Evolutionary conservation across 1,284 basidiomycete genomes (phyloP).

Genomic region (Bothia castanella): DNA sequence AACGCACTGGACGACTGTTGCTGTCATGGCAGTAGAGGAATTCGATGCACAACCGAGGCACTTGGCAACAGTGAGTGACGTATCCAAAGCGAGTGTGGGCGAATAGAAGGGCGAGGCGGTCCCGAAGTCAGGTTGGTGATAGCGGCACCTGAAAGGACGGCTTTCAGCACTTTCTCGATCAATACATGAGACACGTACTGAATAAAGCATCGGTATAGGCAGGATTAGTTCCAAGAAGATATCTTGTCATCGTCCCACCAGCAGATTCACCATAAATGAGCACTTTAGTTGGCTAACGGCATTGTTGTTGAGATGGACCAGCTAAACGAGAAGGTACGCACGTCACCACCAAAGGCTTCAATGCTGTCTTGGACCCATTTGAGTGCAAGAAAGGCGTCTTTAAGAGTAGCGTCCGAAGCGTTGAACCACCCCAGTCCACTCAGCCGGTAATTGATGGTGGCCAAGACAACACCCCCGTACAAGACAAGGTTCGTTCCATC

Average conservation of each 20-base stretch:
- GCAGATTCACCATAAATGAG: constrained; percentile 19
- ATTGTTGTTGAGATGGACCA: neutral
- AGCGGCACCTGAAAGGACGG: constrained; percentile 3
- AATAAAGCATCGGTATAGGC: constrained; percentile 14
- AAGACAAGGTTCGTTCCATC: constrained; percentile 23
- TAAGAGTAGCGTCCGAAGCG: constrained; percentile 21
- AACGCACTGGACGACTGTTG: neutral
- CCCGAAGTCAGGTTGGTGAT: constrained; percentile 16
- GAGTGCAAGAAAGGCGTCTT: constrained; percentile 20
- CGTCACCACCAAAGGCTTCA: constrained; percentile 23
- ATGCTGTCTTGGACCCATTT: constrained; percentile 34
- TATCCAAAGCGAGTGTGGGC: constrained; percentile 3
- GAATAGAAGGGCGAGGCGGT: constrained; percentile 10
- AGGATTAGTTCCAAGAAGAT: constrained; percentile 16
- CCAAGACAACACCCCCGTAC: constrained; percentile 30
- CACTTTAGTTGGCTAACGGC: constrained; percentile 12
- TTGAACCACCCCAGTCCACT: constrained; percentile 26
- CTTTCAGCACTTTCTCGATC: neutral
- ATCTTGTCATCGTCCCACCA: constrained; percentile 14
- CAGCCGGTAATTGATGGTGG: constrained; percentile 36
- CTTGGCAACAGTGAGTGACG: neutral
- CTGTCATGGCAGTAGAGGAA: too few relatives aligned
- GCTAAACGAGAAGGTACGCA: neutral
- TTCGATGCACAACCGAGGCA: neutral
- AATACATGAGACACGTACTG: constrained; percentile 2